phyloP scores from a whole-genome alignment of 2,329 filamentous ascomycete species.

The Xylaria sp. region DNA sequence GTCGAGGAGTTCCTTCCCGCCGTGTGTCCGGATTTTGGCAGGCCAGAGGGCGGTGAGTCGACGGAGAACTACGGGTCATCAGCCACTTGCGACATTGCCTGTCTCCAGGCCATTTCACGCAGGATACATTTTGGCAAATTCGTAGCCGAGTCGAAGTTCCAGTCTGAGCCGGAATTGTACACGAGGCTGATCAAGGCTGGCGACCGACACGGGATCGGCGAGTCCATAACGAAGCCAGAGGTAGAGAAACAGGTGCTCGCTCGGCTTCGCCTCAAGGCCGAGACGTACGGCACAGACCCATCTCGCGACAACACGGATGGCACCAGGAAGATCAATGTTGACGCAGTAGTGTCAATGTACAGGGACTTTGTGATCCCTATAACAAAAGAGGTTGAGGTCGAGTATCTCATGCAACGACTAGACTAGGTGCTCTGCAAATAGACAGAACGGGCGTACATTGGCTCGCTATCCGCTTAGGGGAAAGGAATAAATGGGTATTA shows the following conservation, averaged over 20 bases:
- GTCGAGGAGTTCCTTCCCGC: slow-evolving; percentile 80
- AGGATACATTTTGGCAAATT: slow-evolving; percentile 99
- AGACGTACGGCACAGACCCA: slow-evolving; percentile 92
- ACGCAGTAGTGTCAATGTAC: slow-evolving; percentile 91
- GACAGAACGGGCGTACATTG: slow-evolving; percentile 16
- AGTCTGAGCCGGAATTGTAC: slow-evolving; percentile 79
- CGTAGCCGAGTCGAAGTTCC: slow-evolving; percentile 95
- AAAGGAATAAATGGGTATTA: neutral
- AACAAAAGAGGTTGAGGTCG: slow-evolving; percentile 98
- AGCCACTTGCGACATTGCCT: slow-evolving; percentile 88
- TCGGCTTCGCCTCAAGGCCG: slow-evolving; percentile 83
- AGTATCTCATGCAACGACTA: slow-evolving; percentile 95
- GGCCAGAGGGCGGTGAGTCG: slow-evolving; percentile 79
- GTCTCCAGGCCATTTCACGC: slow-evolving; percentile 86
- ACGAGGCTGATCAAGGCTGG: slow-evolving; percentile 80
- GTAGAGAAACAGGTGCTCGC: slow-evolving; percentile 94
- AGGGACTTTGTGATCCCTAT: slow-evolving; percentile 91
- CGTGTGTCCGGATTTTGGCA: slow-evolving; percentile 79
- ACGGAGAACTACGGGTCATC: slow-evolving; percentile 96
- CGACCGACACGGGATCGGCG: slow-evolving; percentile 82
- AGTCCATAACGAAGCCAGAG: slow-evolving; percentile 85
- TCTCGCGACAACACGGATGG: slow-evolving; percentile 62
- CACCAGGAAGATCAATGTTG: slow-evolving; percentile 85
- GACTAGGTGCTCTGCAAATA: slow-evolving; percentile 44
- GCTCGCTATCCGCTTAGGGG: slow-evolving; percentile 15